A percentile compares a stretch with the other conserved stretches of the same genome.
Conservation (phyloP, 371 early-diverging fungal genomes). For the Mortierella sp. region DNA sequence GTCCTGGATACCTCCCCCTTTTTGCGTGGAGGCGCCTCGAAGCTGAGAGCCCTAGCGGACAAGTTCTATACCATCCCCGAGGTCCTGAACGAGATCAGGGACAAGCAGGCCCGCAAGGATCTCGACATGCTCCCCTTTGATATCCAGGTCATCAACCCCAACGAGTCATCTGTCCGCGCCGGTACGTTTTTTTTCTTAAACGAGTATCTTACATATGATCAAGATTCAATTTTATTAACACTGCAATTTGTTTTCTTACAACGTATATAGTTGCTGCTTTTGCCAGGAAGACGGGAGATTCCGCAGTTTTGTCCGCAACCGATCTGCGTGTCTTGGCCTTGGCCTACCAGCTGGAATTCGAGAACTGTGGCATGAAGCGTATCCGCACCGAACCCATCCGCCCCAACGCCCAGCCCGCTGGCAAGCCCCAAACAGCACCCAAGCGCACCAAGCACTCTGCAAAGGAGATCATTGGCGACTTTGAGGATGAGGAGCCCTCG, state of each 20-base stretch:
- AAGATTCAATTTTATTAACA: slow-evolving; percentile 1
- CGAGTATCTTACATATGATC: background rate
- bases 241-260: background rate
- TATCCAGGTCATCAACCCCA: slow-evolving; percentile 75
- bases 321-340: slow-evolving; percentile 94
- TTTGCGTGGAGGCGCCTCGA: slow-evolving; percentile 62
- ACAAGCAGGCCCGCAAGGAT: slow-evolving; percentile 78
- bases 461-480: slow-evolving; percentile 46
- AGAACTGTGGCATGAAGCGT: slow-evolving; percentile 72
- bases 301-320: slow-evolving; percentile 80
- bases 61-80: slow-evolving; percentile 90
- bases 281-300: slow-evolving; percentile 95
- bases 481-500: slow-evolving; percentile 35
- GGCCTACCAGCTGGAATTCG: slow-evolving; percentile 87
- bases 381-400: slow-evolving; percentile 74
- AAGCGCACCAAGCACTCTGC: slow-evolving; percentile 54
- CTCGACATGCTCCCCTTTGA: slow-evolving; percentile 77
- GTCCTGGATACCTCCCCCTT: slow-evolving; percentile 82
- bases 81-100: slow-evolving; percentile 89
- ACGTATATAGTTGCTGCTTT: slow-evolving; percentile 77
- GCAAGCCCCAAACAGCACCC: slow-evolving; percentile 22
- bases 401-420: slow-evolving; percentile 38
- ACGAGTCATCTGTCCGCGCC: slow-evolving; percentile 82
- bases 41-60: slow-evolving; percentile 68
- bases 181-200: slow-evolving; percentile 58